These are phyloP conservation scores for Sporothrix inflata DNA, from an alignment of 2,329 filamentous ascomycete genomes.

Conservation along the genomic window DNA sequence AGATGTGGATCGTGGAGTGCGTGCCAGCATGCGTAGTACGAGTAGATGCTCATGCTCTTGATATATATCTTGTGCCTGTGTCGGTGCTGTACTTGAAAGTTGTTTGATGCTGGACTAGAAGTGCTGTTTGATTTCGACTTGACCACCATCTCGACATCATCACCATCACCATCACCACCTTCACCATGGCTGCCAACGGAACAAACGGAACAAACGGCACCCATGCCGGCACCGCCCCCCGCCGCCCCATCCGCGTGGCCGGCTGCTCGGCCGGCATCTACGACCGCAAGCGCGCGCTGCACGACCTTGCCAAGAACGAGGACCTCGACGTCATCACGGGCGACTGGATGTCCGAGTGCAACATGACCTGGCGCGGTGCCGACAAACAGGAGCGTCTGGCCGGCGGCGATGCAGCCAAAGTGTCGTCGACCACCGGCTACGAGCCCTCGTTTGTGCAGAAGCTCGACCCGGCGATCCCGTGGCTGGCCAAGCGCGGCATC, in stretches of 20 bases:
- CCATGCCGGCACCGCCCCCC: neutral
- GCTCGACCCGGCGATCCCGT: slow-evolving; percentile 39
- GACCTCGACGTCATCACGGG: slow-evolving; percentile 41
- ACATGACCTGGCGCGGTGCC: slow-evolving; percentile 40
- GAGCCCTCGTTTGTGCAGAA: slow-evolving; percentile 41
- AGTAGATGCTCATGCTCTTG: neutral
- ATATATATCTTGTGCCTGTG: neutral
- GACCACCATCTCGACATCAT: neutral
- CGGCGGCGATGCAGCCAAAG: slow-evolving; percentile 36
- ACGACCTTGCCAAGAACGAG: slow-evolving; percentile 46
- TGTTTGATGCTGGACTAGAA: neutral
- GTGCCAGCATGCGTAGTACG: neutral
- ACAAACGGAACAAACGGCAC: neutral
- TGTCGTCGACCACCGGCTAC: slow-evolving; percentile 39
- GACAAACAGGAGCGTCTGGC: slow-evolving; percentile 28
- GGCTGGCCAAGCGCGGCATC: slow-evolving; percentile 37
- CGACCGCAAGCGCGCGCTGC: slow-evolving; percentile 48
- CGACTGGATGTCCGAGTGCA: slow-evolving; percentile 42
- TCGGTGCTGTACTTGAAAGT: neutral
- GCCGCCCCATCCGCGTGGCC: slow-evolving; percentile 45
- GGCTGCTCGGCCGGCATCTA: slow-evolving; percentile 50
- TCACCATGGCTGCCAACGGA: slow-evolving; percentile 1
- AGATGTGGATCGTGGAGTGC: neutral
- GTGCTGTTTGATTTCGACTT: neutral
- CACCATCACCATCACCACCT: neutral